Evolutionary conservation across 768 basidiomycete genomes (phyloP), one percentile per base, ranked within the genome.

Genomic region (Russula olivacea): DNA sequence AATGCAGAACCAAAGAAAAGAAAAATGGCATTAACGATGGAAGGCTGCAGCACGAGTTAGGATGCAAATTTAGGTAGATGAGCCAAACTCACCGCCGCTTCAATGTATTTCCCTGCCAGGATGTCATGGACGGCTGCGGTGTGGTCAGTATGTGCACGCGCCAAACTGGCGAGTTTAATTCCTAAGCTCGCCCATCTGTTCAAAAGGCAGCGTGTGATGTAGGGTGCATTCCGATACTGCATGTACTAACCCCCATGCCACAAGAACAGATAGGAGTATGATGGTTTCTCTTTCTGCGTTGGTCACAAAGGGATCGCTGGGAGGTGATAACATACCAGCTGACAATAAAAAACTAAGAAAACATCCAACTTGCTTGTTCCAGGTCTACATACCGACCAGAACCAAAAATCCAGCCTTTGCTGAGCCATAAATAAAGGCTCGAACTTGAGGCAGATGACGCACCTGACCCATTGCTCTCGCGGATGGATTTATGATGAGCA

Each of bases 321-420:
- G 87, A 1, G 89, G 85, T 4, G 85, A 86, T 3, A 91, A 66
- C 65, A 89, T 81, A 0, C 83, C 74, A 4, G 82, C 88, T 88
- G 58, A 15, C 17, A 17, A 43, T 28, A 23, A 43, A 14, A 23
- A 32, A 30, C 17, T 40, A 19, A 10, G 32, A 34, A 43, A 40
- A 43, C n/a, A 1, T 11, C 21, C 41, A 3, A 53, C 12, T 8
- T 4, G 6, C 23, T 21, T 8, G 40, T 17, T 25, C 17, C 7
- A 51, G 40, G 5, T n/a, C 19, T 12, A 50, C 69, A 63, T 57
- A 85, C 86, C 81, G 3, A 89, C 79, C 4, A 88, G 73, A 51
- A 89, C 81, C 10, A 89, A 67, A 68, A 88, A 89, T 53, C 80
- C 77, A 7, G 85, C 84, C 87, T 88, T 88, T 48, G 4, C 57